phyloP scores from a whole-genome alignment of 2,329 filamentous ascomycete species.

The Claviceps digitariae region DNA sequence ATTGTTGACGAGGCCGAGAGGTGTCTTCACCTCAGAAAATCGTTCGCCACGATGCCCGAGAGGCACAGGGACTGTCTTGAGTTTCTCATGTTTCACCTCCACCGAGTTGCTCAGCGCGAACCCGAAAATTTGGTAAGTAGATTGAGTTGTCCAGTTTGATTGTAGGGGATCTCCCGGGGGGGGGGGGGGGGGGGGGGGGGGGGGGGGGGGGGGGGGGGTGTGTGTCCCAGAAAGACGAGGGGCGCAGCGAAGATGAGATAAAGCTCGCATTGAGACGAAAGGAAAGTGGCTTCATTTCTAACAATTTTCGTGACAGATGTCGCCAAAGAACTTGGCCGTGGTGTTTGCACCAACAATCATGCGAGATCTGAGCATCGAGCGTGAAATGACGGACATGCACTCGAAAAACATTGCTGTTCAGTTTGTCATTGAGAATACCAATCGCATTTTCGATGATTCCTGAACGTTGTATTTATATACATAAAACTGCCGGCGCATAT shows the following conservation, averaged over 20 bases:
- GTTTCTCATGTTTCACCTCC: slow-evolving; percentile 87
- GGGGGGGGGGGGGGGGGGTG: too few relatives aligned
- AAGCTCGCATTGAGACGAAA: too few relatives aligned
- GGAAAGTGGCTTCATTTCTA: neutral
- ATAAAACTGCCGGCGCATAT: neutral
- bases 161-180: too few relatives aligned
- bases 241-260: too few relatives aligned
- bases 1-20: slow-evolving; percentile 54
- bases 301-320: slow-evolving; percentile 51
- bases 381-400: slow-evolving; percentile 94
- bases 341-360: slow-evolving; percentile 98
- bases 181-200: too few relatives aligned
- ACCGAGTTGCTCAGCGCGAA: slow-evolving; percentile 70
- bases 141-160: neutral
- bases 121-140: slow-evolving; percentile 66
- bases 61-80: slow-evolving; percentile 82
- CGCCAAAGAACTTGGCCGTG: slow-evolving; percentile 85
- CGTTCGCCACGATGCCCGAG: slow-evolving; percentile 65
- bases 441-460: slow-evolving; percentile 56
- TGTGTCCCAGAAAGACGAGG: too few relatives aligned
- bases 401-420: slow-evolving; percentile 85
- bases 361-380: slow-evolving; percentile 76
- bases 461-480: slow-evolving; percentile 5
- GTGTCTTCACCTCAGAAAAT: slow-evolving; percentile 55
- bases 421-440: slow-evolving; percentile 82